phyloP scores from a whole-genome alignment of 768 basidiomycete species.

The Heimioporus sp. region DNA sequence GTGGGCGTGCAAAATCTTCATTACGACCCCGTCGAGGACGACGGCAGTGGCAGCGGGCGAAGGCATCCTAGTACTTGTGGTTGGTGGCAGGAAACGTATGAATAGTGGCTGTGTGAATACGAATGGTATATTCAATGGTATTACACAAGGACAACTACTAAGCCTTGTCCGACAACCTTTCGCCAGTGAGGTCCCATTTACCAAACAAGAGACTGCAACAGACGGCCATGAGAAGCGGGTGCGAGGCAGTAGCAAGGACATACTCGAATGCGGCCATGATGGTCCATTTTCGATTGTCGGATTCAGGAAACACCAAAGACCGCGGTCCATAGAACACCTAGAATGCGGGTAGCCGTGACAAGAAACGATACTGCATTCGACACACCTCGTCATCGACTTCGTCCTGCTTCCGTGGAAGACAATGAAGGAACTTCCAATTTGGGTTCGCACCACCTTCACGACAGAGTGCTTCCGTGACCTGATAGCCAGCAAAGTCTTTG shows the following conservation, averaged over 20 bases:
- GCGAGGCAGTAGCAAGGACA: slow-evolving; percentile 29
- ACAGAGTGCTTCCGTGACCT: slow-evolving; percentile 89
- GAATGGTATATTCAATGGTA: too few relatives aligned
- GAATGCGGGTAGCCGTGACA: neutral
- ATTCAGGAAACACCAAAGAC: slow-evolving; percentile 89
- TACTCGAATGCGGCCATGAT: slow-evolving; percentile 92
- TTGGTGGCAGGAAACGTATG: neutral
- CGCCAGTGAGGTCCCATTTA: slow-evolving; percentile 40
- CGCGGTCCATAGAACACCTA: slow-evolving; percentile 93
- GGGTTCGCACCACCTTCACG: slow-evolving; percentile 76
- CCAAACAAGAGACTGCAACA: slow-evolving; percentile 38
- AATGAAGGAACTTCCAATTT: slow-evolving; percentile 95
- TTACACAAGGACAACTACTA: too few relatives aligned
- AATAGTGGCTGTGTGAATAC: neutral
- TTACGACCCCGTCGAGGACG: slow-evolving; percentile 63
- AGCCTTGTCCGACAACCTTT: slow-evolving; percentile 13
- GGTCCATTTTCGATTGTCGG: slow-evolving; percentile 97
- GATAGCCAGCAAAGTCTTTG: slow-evolving; percentile 87
- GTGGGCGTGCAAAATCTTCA: slow-evolving; percentile 74
- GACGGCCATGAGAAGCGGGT: slow-evolving; percentile 3
- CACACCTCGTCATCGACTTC: slow-evolving; percentile 95
- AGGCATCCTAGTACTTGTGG: slow-evolving; percentile 13
- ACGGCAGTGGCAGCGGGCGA: slow-evolving; percentile 50
- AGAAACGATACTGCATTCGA: neutral
- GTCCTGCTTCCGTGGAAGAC: slow-evolving; percentile 86